Evolutionary conservation across 257 asterid genomes (phyloP).

Genomic region (Penstemon barbatus): DNA sequence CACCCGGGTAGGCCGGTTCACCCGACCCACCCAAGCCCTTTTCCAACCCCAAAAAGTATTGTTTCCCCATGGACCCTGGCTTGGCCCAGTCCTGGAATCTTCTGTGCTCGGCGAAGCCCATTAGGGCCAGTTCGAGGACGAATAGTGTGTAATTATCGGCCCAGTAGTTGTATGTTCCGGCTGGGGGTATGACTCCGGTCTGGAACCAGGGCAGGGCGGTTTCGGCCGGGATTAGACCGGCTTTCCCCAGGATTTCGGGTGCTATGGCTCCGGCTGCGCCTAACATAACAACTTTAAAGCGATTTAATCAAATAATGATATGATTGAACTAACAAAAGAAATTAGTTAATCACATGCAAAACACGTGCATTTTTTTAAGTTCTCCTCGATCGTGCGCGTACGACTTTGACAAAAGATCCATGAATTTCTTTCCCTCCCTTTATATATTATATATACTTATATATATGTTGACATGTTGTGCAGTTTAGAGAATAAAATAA

Average conservation of each 20-base stretch:
- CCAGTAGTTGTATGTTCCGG: slow-evolving; percentile 94
- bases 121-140: slow-evolving; percentile 81
- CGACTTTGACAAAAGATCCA: too few species aligned
- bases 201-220: slow-evolving; percentile 98
- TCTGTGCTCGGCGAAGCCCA: slow-evolving; percentile 97
- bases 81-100: slow-evolving; percentile 85
- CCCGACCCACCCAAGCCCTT: slow-evolving; percentile 78
- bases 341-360: too few species aligned
- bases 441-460: too few species aligned
- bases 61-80: slow-evolving; percentile 94
- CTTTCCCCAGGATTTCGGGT: slow-evolving; percentile 85
- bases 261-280: slow-evolving; percentile 90
- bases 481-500: too few species aligned
- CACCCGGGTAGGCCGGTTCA: slow-evolving; percentile 79
- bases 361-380: too few species aligned
- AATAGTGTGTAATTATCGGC: slow-evolving; percentile 86
- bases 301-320: too few species aligned
- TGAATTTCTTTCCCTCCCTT: too few species aligned
- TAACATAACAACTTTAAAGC: too few species aligned
- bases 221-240: slow-evolving; percentile 77
- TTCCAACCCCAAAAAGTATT: slow-evolving; percentile 85
- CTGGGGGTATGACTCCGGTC: slow-evolving; percentile 93
- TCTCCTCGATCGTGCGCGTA: too few species aligned
- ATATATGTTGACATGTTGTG: too few species aligned
- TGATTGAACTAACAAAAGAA: too few species aligned